Percentiles rank a stretch among this genome's conserved stretches.
Evolutionary conservation across 129 eudicot genomes (phyloP).

Genomic region (Saussurea involucrata): DNA sequence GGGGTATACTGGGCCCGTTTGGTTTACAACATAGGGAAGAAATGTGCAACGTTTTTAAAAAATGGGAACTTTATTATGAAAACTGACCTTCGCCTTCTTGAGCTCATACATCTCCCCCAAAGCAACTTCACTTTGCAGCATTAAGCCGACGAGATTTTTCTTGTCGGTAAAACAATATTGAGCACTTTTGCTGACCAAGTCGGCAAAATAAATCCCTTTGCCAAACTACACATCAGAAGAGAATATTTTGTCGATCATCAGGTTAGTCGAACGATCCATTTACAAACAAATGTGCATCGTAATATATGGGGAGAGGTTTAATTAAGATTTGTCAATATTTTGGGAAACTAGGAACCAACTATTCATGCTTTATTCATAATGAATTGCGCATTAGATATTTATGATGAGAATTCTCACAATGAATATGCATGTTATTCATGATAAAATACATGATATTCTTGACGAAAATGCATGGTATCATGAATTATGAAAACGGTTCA

Average conservation of each 20-base stretch:
- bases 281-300: neutral
- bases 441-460: too few species aligned
- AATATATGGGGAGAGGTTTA: neutral
- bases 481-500: too few species aligned
- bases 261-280: neutral
- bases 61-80: neutral
- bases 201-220: conserved; percentile 96
- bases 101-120: conserved; percentile 84
- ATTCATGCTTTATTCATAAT: neutral
- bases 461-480: neutral
- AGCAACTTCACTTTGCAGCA: conserved; percentile 95
- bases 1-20: neutral
- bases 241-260: neutral
- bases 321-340: neutral
- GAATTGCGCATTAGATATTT: neutral
- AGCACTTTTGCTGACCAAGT: conserved; percentile 97
- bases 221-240: conserved; percentile 63
- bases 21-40: neutral
- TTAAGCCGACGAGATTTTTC: conserved; percentile 83
- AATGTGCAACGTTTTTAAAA: neutral
- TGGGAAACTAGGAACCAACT: neutral
- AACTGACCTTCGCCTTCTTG: conserved; percentile 65
- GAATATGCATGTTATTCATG: neutral
- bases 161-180: conserved; percentile 89
- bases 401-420: neutral